A percentile compares a stretch with the other conserved stretches of the same genome.
phyloP scores from a whole-genome alignment of 2,329 filamentous ascomycete species.

The Tolypocladium capitatum region DNA sequence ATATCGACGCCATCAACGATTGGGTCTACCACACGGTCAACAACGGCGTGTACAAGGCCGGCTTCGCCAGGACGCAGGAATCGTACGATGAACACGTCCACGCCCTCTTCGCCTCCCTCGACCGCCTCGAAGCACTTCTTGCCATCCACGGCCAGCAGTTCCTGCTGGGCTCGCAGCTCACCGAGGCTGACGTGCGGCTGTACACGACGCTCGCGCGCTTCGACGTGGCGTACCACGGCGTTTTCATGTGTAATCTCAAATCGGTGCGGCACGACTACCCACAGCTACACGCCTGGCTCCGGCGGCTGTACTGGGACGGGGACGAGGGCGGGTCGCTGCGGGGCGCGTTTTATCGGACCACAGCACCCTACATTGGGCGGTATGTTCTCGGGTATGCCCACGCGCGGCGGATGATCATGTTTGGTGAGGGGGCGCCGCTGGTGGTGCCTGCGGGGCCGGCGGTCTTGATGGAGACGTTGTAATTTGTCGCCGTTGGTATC shows the following conservation, averaged over 20 bases:
- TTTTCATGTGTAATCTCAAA: conserved; percentile 52
- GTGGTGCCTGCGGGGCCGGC: conserved; percentile 15
- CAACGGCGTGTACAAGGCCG: conserved; percentile 39
- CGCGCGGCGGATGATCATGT: conserved; percentile 12
- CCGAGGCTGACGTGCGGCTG: conserved; percentile 56
- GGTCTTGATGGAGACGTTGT: conserved; percentile 7
- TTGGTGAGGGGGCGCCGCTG: conserved; percentile 12
- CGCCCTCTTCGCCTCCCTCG: conserved; percentile 50
- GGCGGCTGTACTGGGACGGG: conserved; percentile 56
- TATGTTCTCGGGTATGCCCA: conserved; percentile 18
- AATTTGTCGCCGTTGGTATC: neutral
- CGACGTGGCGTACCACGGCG: conserved; percentile 53
- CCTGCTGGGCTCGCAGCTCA: conserved; percentile 49
- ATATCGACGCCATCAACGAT: conserved; percentile 53
- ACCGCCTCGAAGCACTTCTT: conserved; percentile 43
- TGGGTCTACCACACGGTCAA: conserved; percentile 49
- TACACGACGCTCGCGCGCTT: conserved; percentile 56
- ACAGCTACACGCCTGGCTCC: conserved; percentile 53
- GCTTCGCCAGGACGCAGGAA: conserved; percentile 52
- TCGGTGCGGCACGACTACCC: conserved; percentile 54
- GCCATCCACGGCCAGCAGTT: conserved; percentile 37
- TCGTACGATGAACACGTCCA: conserved; percentile 50
- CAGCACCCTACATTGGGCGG: conserved; percentile 35
- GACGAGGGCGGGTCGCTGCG: conserved; percentile 16
- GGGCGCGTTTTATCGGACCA: conserved; percentile 55